Base-by-base conservation (phyloP, 306 rosid species). In the Leucaena leucocephala region DNA sequence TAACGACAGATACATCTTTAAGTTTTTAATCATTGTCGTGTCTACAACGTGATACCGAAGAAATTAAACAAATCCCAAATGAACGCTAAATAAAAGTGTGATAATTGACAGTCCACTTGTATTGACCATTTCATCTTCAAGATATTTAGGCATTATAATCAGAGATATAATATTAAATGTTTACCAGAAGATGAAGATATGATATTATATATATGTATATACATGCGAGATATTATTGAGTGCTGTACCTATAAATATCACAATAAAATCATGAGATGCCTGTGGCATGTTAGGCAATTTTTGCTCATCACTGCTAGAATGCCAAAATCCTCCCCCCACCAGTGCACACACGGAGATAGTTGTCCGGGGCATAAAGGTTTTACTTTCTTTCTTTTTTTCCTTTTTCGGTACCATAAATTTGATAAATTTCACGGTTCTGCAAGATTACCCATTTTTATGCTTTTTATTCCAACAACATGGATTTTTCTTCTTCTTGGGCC, bases 251-350 rank as follows among this genome's bases (percentile, higher is more conserved):
- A 39, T 8, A n/a, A 40, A 27, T 42, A 19, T 40, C 72, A 4
- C 50, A 10, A n/a, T 43, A 54, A 68, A 21, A 68, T 68, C 72
- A 68, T 43, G 54, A 68, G 54, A 68, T 68, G n/a, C 72, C 12
- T 43, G 54, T 3, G 22, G 22, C 8, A 13, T 8, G 34, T 55
- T 1, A 11, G 49, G 52, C 27, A 54, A 54, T 17, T 4, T 17
- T n/a, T 10, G 27, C 27, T 27, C 27, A 27, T 27, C 27, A 27
- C 1, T 27, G 4, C 64, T 6, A 3, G 6, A 2, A 6, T n/a
- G 21, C 11, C 59, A 3, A 21, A 58, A 22, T 22, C 34, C 12
- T 55, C 12, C 62, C 7, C 21, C 59, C 11, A 6, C 59, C 22
- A 11, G 59, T 54, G 59, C 17, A 58, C 1, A 27, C 1, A 27